Conservation (phyloP, 2,329 filamentous ascomycete genomes). For the Rugonectria rugulosa region DNA sequence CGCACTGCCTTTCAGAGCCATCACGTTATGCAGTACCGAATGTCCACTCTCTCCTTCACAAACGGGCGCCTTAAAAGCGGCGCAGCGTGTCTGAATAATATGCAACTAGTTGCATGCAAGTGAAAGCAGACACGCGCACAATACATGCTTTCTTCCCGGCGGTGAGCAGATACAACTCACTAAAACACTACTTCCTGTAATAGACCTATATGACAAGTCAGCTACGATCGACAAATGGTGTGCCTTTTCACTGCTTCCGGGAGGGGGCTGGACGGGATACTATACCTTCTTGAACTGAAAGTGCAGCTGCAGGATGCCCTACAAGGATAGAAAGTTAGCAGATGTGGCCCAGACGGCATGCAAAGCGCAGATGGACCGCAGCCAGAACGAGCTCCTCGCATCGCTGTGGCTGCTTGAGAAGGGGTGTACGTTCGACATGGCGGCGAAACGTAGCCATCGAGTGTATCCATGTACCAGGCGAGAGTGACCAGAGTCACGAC, state of each 20-base stretch:
- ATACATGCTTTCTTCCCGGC: conserved; percentile 2
- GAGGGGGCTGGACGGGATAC: conserved; percentile 5
- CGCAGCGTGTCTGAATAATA: conserved; percentile 4
- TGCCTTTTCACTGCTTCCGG: conserved; percentile 1
- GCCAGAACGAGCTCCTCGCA: conserved; percentile 17
- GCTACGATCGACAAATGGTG: conserved; percentile 18
- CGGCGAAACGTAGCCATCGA: conserved; percentile 13
- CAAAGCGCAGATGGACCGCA: conserved; percentile 1
- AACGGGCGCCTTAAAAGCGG: background rate
- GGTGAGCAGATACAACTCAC: conserved; percentile 7
- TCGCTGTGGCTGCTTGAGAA: conserved; percentile 21
- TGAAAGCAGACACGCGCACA: background rate
- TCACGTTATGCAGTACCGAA: conserved; percentile 14
- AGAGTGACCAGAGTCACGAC: conserved; percentile 24
- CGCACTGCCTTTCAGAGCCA: conserved; percentile 22
- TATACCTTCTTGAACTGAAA: conserved; percentile 98
- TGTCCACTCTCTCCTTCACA: conserved; percentile 15
- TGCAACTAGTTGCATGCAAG: background rate
- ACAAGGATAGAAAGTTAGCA: conserved; percentile 36
- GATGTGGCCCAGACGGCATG: conserved; percentile 15
- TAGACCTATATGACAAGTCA: conserved; percentile 55
- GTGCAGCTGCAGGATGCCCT: conserved; percentile 95
- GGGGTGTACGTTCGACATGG: conserved; percentile 5
- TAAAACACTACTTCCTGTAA: conserved; percentile 58
- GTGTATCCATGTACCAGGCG: conserved; percentile 19